Evolutionary conservation across 2,329 filamentous ascomycete genomes (phyloP).

Genomic region (Aspergillus pseudonomiae): DNA sequence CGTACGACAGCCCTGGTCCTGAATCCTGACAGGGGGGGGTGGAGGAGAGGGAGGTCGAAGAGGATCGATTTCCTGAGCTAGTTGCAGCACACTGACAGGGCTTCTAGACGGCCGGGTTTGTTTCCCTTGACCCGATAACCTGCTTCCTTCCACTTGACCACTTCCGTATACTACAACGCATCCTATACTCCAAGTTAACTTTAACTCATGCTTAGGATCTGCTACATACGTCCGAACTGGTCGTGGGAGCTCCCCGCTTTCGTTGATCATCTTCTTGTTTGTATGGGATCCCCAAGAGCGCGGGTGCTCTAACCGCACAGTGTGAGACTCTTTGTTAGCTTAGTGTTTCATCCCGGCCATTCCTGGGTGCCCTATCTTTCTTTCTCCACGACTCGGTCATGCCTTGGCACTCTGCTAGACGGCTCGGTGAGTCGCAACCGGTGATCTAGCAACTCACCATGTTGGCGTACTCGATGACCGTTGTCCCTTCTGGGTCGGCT

Average conservation of each 20-base stretch:
- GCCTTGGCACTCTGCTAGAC: constrained; percentile 24
- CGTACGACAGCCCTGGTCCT: constrained; percentile 24
- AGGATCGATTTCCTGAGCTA: constrained; percentile 20
- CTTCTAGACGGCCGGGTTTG: constrained; percentile 23
- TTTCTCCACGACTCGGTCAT: constrained; percentile 20
- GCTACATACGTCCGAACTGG: constrained; percentile 17
- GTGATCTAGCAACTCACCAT: constrained; percentile 18
- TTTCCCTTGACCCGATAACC: constrained; percentile 26
- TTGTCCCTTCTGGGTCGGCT: constrained; percentile 16
- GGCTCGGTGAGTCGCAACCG: constrained; percentile 22
- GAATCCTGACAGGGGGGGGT: constrained; percentile 27
- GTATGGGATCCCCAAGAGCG: constrained; percentile 19
- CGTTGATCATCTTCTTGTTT: constrained; percentile 17
- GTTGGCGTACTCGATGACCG: constrained; percentile 13
- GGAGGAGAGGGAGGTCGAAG: neutral
- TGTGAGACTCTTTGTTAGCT: constrained; percentile 19
- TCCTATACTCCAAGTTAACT: constrained; percentile 14
- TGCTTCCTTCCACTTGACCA: constrained; percentile 19
- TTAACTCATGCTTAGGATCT: constrained; percentile 21
- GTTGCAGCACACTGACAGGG: constrained; percentile 18
- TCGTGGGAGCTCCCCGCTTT: constrained; percentile 18
- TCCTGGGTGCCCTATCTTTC: constrained; percentile 16
- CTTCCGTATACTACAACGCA: constrained; percentile 26
- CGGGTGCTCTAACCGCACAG: constrained; percentile 14
- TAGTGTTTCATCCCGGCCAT: constrained; percentile 23